A percentile compares a stretch with the other conserved stretches of the same genome.
Conservation (phyloP, 1,139 yeast genomes). For the Saccharomyces pastorianus region DNA sequence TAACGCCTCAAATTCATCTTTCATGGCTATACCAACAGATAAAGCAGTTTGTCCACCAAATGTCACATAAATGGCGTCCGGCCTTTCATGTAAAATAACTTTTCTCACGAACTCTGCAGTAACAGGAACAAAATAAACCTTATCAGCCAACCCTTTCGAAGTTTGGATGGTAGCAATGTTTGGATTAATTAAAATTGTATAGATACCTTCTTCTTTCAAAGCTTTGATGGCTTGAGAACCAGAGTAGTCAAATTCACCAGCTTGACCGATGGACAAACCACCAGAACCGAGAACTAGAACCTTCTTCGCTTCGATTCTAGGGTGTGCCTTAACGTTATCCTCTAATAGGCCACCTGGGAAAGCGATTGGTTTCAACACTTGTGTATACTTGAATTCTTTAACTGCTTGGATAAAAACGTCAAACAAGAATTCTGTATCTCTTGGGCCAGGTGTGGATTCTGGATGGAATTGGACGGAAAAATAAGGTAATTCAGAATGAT, state of each 20-base stretch:
- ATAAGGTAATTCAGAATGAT: slow-evolving; percentile 76
- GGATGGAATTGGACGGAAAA: slow-evolving; percentile 99
- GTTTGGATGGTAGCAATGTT: slow-evolving; percentile 98
- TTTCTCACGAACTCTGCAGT: slow-evolving; percentile 93
- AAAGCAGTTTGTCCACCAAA: slow-evolving; percentile 99
- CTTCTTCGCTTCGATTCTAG: slow-evolving; percentile 79
- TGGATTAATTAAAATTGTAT: slow-evolving; percentile 91
- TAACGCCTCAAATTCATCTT: slow-evolving; percentile 84
- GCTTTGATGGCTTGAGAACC: slow-evolving; percentile 95
- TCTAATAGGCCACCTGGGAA: slow-evolving; percentile 85
- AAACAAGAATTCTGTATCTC: slow-evolving; percentile 95
- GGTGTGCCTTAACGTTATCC: slow-evolving; percentile 66
- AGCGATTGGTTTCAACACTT: slow-evolving; percentile 58
- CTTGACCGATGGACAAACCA: slow-evolving; percentile 98
- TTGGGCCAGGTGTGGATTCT: slow-evolving; percentile 98
- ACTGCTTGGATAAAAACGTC: slow-evolving; percentile 88
- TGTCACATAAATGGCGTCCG: slow-evolving; percentile 94
- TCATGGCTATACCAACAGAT: slow-evolving; percentile 88
- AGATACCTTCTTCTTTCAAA: slow-evolving; percentile 92
- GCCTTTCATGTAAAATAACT: slow-evolving; percentile 88
- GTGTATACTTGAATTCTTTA: slow-evolving; percentile 48
- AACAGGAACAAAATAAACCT: slow-evolving; percentile 94
- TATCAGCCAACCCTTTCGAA: slow-evolving; percentile 94
- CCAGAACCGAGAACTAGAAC: slow-evolving; percentile 97
- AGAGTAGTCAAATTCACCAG: slow-evolving; percentile 98